These are phyloP conservation scores for Penicillium sp. DNA, from an alignment of 2,329 filamentous ascomycete genomes.

Conservation along the genomic window DNA sequence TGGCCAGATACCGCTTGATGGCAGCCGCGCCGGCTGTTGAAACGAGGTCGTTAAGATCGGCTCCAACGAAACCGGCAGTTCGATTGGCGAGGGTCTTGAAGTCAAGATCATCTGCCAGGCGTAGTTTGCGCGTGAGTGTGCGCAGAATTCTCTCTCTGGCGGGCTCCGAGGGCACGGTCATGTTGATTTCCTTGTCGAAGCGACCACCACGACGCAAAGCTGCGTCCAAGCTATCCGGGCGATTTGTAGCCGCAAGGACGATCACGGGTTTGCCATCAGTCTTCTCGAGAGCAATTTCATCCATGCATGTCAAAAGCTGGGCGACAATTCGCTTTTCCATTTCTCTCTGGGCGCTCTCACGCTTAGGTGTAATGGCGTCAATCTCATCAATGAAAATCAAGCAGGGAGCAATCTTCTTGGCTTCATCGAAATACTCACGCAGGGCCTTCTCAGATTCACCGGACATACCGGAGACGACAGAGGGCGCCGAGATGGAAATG, in stretches of 20 bases:
- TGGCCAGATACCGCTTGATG: slow-evolving; percentile 59
- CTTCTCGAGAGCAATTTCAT: slow-evolving; percentile 69
- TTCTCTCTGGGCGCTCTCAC: slow-evolving; percentile 77
- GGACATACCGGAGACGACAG: slow-evolving; percentile 81
- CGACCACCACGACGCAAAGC: slow-evolving; percentile 69
- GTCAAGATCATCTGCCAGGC: slow-evolving; percentile 67
- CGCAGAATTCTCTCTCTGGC: slow-evolving; percentile 76
- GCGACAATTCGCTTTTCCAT: slow-evolving; percentile 86
- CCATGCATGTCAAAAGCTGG: slow-evolving; percentile 83
- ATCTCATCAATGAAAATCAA: slow-evolving; percentile 91
- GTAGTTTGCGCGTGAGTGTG: slow-evolving; percentile 66
- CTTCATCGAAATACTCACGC: slow-evolving; percentile 81
- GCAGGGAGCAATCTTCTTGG: slow-evolving; percentile 79
- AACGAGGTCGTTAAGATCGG: slow-evolving; percentile 74
- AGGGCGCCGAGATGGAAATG: slow-evolving; percentile 77
- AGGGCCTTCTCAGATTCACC: slow-evolving; percentile 87
- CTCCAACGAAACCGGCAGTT: slow-evolving; percentile 90
- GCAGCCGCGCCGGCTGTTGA: slow-evolving; percentile 63
- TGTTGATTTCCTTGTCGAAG: slow-evolving; percentile 81
- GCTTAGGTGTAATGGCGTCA: slow-evolving; percentile 84
- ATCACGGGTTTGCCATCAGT: slow-evolving; percentile 76
- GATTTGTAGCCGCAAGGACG: slow-evolving; percentile 86
- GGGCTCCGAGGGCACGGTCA: slow-evolving; percentile 78
- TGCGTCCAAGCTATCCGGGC: slow-evolving; percentile 81
- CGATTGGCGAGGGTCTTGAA: slow-evolving; percentile 72